These are phyloP conservation scores for Hyphopichia buzzinii DNA, from an alignment of 1,139 yeast genomes.

Conservation along the genomic window DNA sequence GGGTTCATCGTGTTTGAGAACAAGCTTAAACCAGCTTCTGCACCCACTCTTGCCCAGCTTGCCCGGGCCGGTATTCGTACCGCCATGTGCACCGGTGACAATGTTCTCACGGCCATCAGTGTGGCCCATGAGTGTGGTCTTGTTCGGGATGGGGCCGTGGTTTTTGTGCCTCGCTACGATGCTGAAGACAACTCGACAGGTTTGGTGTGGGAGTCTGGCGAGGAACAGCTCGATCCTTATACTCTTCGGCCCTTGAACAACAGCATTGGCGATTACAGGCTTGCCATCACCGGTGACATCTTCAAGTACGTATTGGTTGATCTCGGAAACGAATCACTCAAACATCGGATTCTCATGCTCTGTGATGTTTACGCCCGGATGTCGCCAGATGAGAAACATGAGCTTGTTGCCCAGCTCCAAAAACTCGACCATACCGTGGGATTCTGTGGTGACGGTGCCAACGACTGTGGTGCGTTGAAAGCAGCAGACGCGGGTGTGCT, in stretches of 20 bases:
- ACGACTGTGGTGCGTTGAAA: constrained; percentile 96
- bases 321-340: constrained; percentile 32
- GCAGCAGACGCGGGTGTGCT: constrained; percentile 98
- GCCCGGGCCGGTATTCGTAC: constrained; percentile 71
- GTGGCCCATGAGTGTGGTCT: constrained; percentile 85
- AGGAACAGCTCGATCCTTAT: constrained; percentile 53
- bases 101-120: constrained; percentile 88
- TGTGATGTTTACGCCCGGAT: constrained; percentile 87
- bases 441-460: constrained; percentile 97
- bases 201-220: constrained; percentile 59
- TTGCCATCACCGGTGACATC: constrained; percentile 92
- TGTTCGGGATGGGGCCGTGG: constrained; percentile 42
- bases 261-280: constrained; percentile 43
- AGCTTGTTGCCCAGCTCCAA: constrained; percentile 84
- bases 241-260: constrained; percentile 41
- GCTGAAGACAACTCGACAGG: constrained; percentile 30
- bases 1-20: constrained; percentile 95
- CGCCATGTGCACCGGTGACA: constrained; percentile 97
- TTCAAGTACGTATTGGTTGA: constrained; percentile 73
- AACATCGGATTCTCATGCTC: constrained; percentile 52
- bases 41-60: constrained; percentile 57
- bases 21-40: constrained; percentile 71
- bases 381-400: constrained; percentile 99
- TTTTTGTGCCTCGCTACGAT: constrained; percentile 69
- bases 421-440: constrained; percentile 88